Evolutionary conservation across 106 monocot genomes (phyloP), one percentile per base, ranked within the genome.

Genomic region (Dendrobium nobile): DNA sequence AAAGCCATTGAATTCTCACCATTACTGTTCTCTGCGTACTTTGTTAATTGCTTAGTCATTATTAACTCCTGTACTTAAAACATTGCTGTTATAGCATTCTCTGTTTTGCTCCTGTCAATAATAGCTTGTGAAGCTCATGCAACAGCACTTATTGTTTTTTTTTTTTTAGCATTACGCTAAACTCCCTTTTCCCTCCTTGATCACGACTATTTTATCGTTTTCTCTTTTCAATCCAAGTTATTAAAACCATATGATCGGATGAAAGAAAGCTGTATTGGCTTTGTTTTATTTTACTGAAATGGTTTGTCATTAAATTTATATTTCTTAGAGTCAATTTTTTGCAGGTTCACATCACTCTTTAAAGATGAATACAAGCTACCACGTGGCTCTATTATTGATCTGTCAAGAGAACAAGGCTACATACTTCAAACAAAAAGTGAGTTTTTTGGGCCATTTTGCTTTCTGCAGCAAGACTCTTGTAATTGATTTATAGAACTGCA

Each of bases 301-400:
- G 22, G 7, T 28, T 33, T 70, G 20, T 33, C 70, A 70, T 70
- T 70, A 13, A 37, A 70, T 28, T 70, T 37, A 70, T 70, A 70
- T 33, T 65, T 61, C 26, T 70, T 70, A 37, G 0, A 37, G 13
- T 37, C 16, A 37, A 16, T 27, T 61, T 81, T 45, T 82, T 82
- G 54, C 82, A 93, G 92, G 79, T 95, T 95, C 85, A 91, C 93
- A 47, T 92, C 96, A 56, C 41, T 90, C 45, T 96, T 96, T 86
- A 94, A 84, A 82, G 96, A 96, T 85, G 96, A 96, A 82, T 89
- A 90, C 81, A 92, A 90, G 83, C 80, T 96, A 44, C 96, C 93
- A 77, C 87, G 78, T 51, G 96, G 96, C 40, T 90, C 93, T 40
- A 65, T 87, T 45, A 96, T 96, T 77, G 93, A 96, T 79, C 89